phyloP scores from a whole-genome alignment of 1,139 yeast genomes.

The Kurtzmaniella quercitrusa region DNA sequence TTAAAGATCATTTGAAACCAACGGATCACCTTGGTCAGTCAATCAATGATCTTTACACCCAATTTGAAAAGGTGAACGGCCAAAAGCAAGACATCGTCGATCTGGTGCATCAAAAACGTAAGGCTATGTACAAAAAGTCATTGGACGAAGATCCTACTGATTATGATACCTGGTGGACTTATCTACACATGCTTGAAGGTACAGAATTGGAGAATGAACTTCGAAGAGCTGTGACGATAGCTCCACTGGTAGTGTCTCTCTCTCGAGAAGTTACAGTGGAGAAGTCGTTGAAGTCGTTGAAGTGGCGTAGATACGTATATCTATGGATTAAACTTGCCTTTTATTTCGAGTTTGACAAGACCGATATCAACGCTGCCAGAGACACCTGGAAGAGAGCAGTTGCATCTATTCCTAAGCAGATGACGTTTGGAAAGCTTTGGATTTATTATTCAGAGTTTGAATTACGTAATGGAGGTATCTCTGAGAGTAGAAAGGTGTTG shows the following conservation, averaged over 20 bases:
- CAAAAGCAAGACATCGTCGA: conserved; percentile 48
- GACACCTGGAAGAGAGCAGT: conserved; percentile 48
- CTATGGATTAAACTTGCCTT: conserved; percentile 67
- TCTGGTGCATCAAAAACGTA: conserved; percentile 51
- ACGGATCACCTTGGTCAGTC: conserved; percentile 15
- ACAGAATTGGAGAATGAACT: conserved; percentile 24
- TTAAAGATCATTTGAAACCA: conserved; percentile 22
- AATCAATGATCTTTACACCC: conserved; percentile 47
- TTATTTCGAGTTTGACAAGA: conserved; percentile 52
- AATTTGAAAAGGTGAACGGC: conserved; percentile 67
- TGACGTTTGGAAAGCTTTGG: conserved; percentile 74
- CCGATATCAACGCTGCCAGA: conserved; percentile 46
- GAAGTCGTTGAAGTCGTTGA: conserved; percentile 6
- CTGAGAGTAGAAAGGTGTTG: conserved; percentile 60
- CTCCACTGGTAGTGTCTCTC: conserved; percentile 5
- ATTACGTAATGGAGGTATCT: conserved; percentile 47
- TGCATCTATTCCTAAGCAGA: conserved; percentile 50
- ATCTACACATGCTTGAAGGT: conserved; percentile 42
- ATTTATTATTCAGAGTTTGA: conserved; percentile 68
- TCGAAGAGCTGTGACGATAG: conserved; percentile 12
- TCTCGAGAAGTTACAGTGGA: conserved; percentile 1
- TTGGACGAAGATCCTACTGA: conserved; percentile 49
- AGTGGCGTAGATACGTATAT: conserved; percentile 67
- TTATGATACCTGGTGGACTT: conserved; percentile 81
- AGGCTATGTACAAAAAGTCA: conserved; percentile 47